Evolutionary conservation across 768 basidiomycete genomes (phyloP).

Genomic region (Pisolithus albus): DNA sequence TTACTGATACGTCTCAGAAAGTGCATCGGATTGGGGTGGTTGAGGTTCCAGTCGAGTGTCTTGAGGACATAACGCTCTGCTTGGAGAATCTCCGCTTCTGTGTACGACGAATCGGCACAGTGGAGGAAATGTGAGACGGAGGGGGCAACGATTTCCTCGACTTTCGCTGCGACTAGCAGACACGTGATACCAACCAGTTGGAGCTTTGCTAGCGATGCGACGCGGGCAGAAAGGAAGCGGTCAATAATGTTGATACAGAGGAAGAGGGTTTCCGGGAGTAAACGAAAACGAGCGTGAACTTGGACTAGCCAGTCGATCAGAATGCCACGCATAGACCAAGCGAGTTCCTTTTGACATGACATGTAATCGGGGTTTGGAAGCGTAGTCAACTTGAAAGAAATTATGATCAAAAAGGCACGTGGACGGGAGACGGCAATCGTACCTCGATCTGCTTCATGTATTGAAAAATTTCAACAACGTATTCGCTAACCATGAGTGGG

Average conservation of each 20-base stretch:
- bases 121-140: slow-evolving; percentile 73
- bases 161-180: slow-evolving; percentile 85
- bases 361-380: slow-evolving; percentile 86
- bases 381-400: slow-evolving; percentile 48
- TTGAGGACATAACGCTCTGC: slow-evolving; percentile 87
- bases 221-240: slow-evolving; percentile 62
- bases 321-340: slow-evolving; percentile 85
- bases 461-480: slow-evolving; percentile 87
- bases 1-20: slow-evolving; percentile 88
- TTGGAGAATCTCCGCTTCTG: slow-evolving; percentile 73
- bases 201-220: slow-evolving; percentile 74
- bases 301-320: slow-evolving; percentile 93
- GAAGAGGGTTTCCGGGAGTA: slow-evolving; percentile 88
- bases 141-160: slow-evolving; percentile 88
- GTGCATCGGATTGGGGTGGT: slow-evolving; percentile 83
- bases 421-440: slow-evolving; percentile 9
- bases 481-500: slow-evolving; percentile 95
- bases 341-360: slow-evolving; percentile 72
- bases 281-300: slow-evolving; percentile 78
- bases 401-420: slow-evolving; percentile 3
- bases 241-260: slow-evolving; percentile 82
- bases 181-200: slow-evolving; percentile 88
- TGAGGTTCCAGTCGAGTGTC: slow-evolving; percentile 79
- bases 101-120: slow-evolving; percentile 73
- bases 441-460: slow-evolving; percentile 89